These are phyloP conservation scores for Medicago truncatula DNA, from an alignment of 306 rosid species.

Conservation along the genomic window DNA sequence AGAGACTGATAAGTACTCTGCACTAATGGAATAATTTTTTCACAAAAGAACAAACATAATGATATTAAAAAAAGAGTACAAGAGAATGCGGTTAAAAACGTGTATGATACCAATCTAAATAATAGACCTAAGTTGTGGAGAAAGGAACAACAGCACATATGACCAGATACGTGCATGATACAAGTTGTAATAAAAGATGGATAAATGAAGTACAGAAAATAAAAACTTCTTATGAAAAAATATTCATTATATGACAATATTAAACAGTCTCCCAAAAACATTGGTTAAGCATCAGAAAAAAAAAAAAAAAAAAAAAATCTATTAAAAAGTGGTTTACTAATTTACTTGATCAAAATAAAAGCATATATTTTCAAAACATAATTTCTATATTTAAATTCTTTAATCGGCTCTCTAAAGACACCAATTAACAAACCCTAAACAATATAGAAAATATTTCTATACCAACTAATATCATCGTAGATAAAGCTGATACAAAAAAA, in stretches of 20 bases:
- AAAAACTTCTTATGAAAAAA: background rate
- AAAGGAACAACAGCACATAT: background rate
- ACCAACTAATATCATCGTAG: no score
- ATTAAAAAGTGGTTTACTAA: no score
- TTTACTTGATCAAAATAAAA: no score
- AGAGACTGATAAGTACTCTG: constrained; percentile 2
- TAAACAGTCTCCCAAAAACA: no score
- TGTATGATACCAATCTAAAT: constrained; percentile 10
- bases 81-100: constrained; percentile 19
- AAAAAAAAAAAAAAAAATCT: no score
- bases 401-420: no score
- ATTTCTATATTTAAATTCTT: no score
- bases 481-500: no score
- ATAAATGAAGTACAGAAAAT: background rate
- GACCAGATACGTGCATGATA: background rate
- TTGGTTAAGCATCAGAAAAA: no score
- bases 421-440: no score
- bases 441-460: background rate
- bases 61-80: background rate
- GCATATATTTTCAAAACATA: no score
- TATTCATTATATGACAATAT: no score
- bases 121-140: constrained; percentile 15
- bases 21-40: background rate
- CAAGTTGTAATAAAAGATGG: background rate
- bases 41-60: constrained; percentile 10